A percentile compares a stretch with the other conserved stretches of the same genome.
These are phyloP conservation scores for Aquilaria malaccensis DNA, from an alignment of 345 rosid species.

Conservation along the genomic window DNA sequence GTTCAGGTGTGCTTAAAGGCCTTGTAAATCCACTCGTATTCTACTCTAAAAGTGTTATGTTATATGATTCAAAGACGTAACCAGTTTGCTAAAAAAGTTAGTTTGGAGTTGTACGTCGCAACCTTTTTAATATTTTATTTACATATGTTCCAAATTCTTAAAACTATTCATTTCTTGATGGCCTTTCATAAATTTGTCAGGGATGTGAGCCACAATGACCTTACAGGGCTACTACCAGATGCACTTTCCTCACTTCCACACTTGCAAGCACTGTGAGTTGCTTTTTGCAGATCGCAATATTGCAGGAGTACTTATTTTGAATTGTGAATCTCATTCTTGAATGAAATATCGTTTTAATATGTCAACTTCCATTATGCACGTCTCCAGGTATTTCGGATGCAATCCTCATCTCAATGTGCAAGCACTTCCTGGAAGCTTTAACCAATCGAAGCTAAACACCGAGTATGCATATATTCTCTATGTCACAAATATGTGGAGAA, in stretches of 20 bases:
- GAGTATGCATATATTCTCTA: slow-evolving; percentile 32
- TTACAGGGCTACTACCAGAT: slow-evolving; percentile 28
- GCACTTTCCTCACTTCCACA: slow-evolving; percentile 26
- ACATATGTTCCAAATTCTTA: too few relatives aligned
- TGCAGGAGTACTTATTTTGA: background rate
- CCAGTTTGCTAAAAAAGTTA: too few relatives aligned
- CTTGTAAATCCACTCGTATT: too few relatives aligned
- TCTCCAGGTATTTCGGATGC: slow-evolving; percentile 43
- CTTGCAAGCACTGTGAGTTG: slow-evolving; percentile 37
- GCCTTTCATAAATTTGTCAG: slow-evolving; percentile 23
- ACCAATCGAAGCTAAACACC: slow-evolving; percentile 23
- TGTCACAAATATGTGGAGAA: background rate
- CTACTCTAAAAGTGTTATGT: too few relatives aligned
- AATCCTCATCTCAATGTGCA: slow-evolving; percentile 27
- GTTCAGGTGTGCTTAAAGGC: too few relatives aligned
- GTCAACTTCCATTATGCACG: slow-evolving; percentile 8
- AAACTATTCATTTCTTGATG: too few relatives aligned
- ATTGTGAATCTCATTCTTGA: background rate
- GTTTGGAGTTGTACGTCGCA: too few relatives aligned
- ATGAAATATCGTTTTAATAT: background rate
- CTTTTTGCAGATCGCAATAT: background rate
- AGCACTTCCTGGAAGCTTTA: slow-evolving; percentile 22
- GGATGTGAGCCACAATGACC: slow-evolving; percentile 45
- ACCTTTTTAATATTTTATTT: too few relatives aligned
- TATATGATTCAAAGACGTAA: too few relatives aligned